Evolutionary conservation across 352 stramenopile genomes (phyloP), one percentile per base, ranked within the genome.

Genomic region (Halophytophthora batemanensis): DNA sequence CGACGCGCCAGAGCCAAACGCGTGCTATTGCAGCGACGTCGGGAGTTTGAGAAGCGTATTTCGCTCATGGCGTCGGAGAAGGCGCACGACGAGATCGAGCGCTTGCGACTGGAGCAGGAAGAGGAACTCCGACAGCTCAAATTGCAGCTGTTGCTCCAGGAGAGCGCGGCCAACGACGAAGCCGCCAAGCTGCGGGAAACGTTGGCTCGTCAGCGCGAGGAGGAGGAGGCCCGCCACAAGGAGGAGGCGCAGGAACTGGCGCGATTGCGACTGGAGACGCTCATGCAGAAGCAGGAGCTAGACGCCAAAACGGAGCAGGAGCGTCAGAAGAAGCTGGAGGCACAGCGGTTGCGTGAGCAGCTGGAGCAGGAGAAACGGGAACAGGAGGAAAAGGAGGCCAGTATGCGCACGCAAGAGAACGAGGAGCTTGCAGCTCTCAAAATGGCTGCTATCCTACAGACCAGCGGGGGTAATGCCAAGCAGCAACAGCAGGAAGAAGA

Each of bases 21-120:
- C 0, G 14, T 72, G 40, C 39, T 91, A 34, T 36, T 69, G 13
- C 68, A 64, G 19, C 67, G 66, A n/a, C 74, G 82, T 13, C 63
- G 59, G 10, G 78, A 89, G n/a, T 79, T 93, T 41, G 80, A 93
- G 59, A 76, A 80, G 36, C 62, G 82, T 7, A 83, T 93, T 38
- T 89, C 82, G 8, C 68, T 88, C 53, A 89, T 93, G 77, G 78
- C 78, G 3, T 87, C 74, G 1, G 82, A 90, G 50, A 90, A 91
- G 45, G 82, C 82, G 5, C 65, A 81, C 29, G 76, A 91, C 33
- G 82, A 91, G 63, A 93, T 93, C 45, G 82, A 88, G 47, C 67
- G 71, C 15, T 59, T 91, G 10, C 78, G 82, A 0, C 47, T 76
- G 29, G 76, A 93, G 43, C 82, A 91, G 54, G 82, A 93, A 37